These are phyloP conservation scores for Agarophyton chilense DNA, from an alignment of 23 red algal genomes.

Conservation along the genomic window DNA sequence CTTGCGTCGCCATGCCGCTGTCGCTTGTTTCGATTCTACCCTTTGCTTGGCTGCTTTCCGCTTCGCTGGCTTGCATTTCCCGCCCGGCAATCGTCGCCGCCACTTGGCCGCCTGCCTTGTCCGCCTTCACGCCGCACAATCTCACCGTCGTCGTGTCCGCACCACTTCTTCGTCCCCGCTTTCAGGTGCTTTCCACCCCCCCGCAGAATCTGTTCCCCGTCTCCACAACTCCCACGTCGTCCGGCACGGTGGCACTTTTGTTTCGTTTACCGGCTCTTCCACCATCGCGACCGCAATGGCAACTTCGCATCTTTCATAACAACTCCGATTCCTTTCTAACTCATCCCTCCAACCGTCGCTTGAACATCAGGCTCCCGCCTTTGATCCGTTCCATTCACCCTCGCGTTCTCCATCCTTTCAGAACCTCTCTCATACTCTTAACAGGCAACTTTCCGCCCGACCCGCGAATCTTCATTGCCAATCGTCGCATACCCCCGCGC, in stretches of 20 bases:
- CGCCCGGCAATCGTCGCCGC: neutral
- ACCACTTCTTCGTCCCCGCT: neutral
- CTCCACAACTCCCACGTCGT: neutral
- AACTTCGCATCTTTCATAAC: neutral
- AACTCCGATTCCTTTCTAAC: neutral
- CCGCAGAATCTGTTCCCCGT: neutral
- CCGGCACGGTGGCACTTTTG: neutral
- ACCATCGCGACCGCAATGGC: neutral
- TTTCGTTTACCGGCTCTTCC: slow-evolving; percentile 3
- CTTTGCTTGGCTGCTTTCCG: neutral
- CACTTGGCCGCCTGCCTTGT: neutral
- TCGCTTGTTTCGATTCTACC: too few species aligned
- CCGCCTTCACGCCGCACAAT: slow-evolving; percentile 11
- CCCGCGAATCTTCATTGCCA: neutral
- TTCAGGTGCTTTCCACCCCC: neutral
- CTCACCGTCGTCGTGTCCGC: neutral
- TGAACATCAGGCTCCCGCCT: neutral
- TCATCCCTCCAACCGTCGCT: neutral
- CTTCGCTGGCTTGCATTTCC: neutral
- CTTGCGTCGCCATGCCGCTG: too few species aligned
- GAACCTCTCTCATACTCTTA: neutral
- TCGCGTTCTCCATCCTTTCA: neutral
- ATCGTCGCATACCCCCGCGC: neutral
- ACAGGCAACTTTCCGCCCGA: slow-evolving; percentile 16
- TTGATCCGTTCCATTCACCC: neutral